Conservation (phyloP, 1,139 yeast species). For the Geotrichum aggregatum region DNA sequence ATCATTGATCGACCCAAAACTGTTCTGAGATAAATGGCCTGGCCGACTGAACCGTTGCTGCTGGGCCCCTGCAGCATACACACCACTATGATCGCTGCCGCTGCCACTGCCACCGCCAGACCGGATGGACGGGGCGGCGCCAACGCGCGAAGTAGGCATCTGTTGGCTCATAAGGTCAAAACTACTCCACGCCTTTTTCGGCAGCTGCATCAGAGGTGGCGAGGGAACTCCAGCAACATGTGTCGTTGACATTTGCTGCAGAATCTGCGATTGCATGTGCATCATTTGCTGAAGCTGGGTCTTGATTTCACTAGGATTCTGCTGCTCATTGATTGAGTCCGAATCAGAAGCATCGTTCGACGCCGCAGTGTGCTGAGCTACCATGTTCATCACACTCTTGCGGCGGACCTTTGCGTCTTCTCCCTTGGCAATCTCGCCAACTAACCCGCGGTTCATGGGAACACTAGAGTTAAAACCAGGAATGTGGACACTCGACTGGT, state of each 20-base stretch:
- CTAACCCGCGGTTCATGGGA: constrained; percentile 37
- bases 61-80: neutral
- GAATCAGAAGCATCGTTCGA: constrained; percentile 7
- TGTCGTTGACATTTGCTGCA: constrained; percentile 24
- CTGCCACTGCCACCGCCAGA: constrained; percentile 25
- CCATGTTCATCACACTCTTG: constrained; percentile 21
- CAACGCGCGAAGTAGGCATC: constrained; percentile 11
- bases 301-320: constrained; percentile 21
- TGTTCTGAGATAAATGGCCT: neutral
- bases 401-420: constrained; percentile 40
- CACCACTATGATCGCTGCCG: constrained; percentile 8
- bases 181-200: constrained; percentile 13
- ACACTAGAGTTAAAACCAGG: constrained; percentile 27
- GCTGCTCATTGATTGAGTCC: constrained; percentile 1
- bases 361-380: constrained; percentile 23
- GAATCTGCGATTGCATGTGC: constrained; percentile 25
- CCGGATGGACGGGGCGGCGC: constrained; percentile 29
- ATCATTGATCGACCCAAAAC: constrained; percentile 2
- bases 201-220: constrained; percentile 3
- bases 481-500: constrained; percentile 24
- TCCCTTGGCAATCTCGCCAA: constrained; percentile 42
- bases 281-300: constrained; percentile 26
- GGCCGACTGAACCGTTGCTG: constrained; percentile 9
- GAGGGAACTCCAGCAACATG: neutral
- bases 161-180: constrained; percentile 13